phyloP scores from a whole-genome alignment of 345 rosid species.

The Eucalyptus victrix region DNA sequence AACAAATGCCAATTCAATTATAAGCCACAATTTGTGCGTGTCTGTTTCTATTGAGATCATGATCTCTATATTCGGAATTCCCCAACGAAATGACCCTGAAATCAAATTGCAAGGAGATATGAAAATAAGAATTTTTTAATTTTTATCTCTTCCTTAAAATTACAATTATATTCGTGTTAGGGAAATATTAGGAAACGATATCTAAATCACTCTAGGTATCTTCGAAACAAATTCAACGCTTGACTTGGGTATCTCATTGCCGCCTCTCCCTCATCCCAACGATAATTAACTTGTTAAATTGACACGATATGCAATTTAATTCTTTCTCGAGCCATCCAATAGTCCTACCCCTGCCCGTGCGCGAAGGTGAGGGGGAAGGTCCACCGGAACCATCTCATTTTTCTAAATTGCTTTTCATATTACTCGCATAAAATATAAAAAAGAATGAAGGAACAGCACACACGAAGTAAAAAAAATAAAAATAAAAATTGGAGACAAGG shows the following conservation, averaged over 20 bases:
- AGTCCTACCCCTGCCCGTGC: neutral
- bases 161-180: neutral
- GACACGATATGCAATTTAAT: neutral
- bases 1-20: neutral
- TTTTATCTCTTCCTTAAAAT: neutral
- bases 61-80: neutral
- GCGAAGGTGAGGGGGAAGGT: neutral
- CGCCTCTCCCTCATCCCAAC: neutral
- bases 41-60: accelerated
- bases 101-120: neutral
- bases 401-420: neutral
- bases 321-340: neutral
- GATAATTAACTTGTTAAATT: neutral
- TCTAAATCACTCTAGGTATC: neutral
- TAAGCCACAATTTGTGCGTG: accelerated
- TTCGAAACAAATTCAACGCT: neutral
- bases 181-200: neutral
- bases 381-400: neutral
- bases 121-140: neutral
- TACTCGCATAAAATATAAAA: neutral
- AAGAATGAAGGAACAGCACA: neutral
- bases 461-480: accelerated
- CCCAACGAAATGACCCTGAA: neutral
- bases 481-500: neutral
- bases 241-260: neutral